Conservation (phyloP, 2,329 filamentous ascomycete species). For the Dactylellina haptotyla region DNA sequence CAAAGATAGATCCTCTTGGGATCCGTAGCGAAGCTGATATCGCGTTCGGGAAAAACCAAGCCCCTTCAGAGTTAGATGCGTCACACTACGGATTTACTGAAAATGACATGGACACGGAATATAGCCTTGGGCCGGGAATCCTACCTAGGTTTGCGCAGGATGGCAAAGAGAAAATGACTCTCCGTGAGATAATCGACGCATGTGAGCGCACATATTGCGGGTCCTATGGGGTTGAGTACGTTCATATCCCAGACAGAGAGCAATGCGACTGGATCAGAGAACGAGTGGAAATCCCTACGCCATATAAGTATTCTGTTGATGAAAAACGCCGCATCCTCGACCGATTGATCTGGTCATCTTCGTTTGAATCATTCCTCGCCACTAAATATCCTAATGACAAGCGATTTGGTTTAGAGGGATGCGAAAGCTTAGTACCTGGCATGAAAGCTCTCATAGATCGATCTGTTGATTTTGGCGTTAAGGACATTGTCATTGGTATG, state of each 20-base stretch:
- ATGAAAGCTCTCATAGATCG: constrained; percentile 99
- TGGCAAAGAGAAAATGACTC: constrained; percentile 90
- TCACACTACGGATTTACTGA: constrained; percentile 96
- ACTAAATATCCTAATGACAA: constrained; percentile 99
- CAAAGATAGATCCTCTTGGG: constrained; percentile 93
- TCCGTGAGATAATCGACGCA: constrained; percentile 89
- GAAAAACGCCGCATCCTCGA: constrained; percentile 98
- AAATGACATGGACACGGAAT: constrained; percentile 91
- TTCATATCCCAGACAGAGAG: constrained; percentile 96
- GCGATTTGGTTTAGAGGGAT: constrained; percentile 97
- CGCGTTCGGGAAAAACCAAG: constrained; percentile 83
- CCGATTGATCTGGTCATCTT: constrained; percentile 97
- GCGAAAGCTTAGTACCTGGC: constrained; percentile 93
- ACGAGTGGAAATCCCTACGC: constrained; percentile 89
- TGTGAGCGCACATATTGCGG: constrained; percentile 98
- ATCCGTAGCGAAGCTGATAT: constrained; percentile 79
- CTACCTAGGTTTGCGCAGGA: constrained; percentile 91
- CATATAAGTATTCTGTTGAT: constrained; percentile 97
- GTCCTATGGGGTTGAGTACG: constrained; percentile 97
- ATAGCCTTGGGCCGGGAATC: constrained; percentile 91
- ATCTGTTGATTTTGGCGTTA: constrained; percentile 97
- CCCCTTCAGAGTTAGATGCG: constrained; percentile 90
- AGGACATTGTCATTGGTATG: constrained; percentile 99
- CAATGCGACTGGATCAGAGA: constrained; percentile 99
- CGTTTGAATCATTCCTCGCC: constrained; percentile 92